A percentile compares a stretch with the other conserved stretches of the same genome.
phyloP scores from a whole-genome alignment of 2,329 filamentous ascomycete genomes.

The Furcasterigmium sp. region DNA sequence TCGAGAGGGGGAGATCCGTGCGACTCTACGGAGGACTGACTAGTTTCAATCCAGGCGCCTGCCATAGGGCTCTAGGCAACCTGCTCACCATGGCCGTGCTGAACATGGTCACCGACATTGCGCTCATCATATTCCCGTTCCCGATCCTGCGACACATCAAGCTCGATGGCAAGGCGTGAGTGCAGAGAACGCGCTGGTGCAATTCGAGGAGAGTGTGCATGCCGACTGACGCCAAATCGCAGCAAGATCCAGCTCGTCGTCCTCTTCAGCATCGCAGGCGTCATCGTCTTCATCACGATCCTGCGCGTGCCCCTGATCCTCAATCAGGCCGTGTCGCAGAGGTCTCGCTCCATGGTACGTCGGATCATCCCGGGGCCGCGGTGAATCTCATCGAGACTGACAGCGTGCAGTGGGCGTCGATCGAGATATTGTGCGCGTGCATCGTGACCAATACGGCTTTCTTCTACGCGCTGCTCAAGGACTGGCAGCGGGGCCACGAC shows the following conservation, averaged over 20 bases:
- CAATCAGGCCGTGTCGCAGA: slow-evolving; percentile 19
- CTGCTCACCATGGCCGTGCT: slow-evolving; percentile 22
- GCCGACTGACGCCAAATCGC: not conserved
- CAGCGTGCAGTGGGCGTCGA: slow-evolving; percentile 20
- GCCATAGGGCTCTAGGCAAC: slow-evolving; percentile 19
- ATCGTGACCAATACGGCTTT: slow-evolving; percentile 24
- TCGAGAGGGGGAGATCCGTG: too few relatives aligned
- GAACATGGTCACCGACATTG: slow-evolving; percentile 21
- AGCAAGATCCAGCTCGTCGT: slow-evolving; percentile 16
- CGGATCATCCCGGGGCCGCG: not conserved
- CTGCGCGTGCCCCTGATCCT: slow-evolving; percentile 22
- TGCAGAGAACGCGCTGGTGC: too few relatives aligned
- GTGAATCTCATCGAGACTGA: not conserved
- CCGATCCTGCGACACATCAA: slow-evolving; percentile 19
- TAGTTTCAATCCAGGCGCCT: slow-evolving; percentile 9
- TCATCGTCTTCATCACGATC: slow-evolving; percentile 21
- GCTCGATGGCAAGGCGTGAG: slow-evolving; percentile 15
- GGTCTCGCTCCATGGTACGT: slow-evolving; percentile 20
- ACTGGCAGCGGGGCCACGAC: slow-evolving; percentile 19
- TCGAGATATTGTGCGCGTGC: slow-evolving; percentile 25
- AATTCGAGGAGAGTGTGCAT: too few relatives aligned
- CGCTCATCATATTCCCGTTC: slow-evolving; percentile 22
- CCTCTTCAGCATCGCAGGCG: slow-evolving; percentile 19
- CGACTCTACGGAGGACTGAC: too few relatives aligned
- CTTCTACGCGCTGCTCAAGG: slow-evolving; percentile 20